phyloP scores from a whole-genome alignment of 2,329 filamentous ascomycete species.

The Penicillium concentricum region DNA sequence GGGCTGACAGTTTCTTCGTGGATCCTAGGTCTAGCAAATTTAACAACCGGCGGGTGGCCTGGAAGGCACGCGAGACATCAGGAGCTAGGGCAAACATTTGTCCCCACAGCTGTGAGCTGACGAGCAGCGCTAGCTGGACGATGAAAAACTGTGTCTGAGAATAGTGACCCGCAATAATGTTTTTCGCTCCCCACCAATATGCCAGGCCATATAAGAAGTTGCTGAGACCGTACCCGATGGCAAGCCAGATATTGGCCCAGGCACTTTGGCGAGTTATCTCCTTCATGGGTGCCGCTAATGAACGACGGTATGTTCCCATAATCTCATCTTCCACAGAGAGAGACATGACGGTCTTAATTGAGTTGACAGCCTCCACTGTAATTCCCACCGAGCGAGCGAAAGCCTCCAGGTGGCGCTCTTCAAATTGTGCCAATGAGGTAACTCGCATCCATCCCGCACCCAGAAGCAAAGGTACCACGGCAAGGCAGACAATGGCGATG shows the following conservation, averaged over 20 bases:
- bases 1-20: slow-evolving; percentile 4
- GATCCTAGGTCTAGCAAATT: slow-evolving; percentile 36
- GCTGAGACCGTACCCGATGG: slow-evolving; percentile 46
- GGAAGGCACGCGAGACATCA: slow-evolving; percentile 65
- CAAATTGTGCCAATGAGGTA: slow-evolving; percentile 56
- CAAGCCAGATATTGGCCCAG: slow-evolving; percentile 46
- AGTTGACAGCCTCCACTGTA: slow-evolving; percentile 51
- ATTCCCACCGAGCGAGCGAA: slow-evolving; percentile 52
- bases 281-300: slow-evolving; percentile 46
- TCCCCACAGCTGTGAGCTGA: slow-evolving; percentile 69
- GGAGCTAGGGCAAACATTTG: slow-evolving; percentile 72
- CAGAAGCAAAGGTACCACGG: slow-evolving; percentile 66
- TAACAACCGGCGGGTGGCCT: slow-evolving; percentile 58
- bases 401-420: slow-evolving; percentile 52
- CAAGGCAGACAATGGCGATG: slow-evolving; percentile 70
- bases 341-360: slow-evolving; percentile 52
- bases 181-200: slow-evolving; percentile 75
- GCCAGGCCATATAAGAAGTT: slow-evolving; percentile 71
- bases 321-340: slow-evolving; percentile 53
- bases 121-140: slow-evolving; percentile 66
- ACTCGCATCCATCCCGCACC: slow-evolving; percentile 68
- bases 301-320: slow-evolving; percentile 44
- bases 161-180: slow-evolving; percentile 65
- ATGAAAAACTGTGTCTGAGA: slow-evolving; percentile 70
- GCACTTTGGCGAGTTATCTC: slow-evolving; percentile 49